phyloP scores from a whole-genome alignment of 768 basidiomycete species.

The Coprinellus micaceus region DNA sequence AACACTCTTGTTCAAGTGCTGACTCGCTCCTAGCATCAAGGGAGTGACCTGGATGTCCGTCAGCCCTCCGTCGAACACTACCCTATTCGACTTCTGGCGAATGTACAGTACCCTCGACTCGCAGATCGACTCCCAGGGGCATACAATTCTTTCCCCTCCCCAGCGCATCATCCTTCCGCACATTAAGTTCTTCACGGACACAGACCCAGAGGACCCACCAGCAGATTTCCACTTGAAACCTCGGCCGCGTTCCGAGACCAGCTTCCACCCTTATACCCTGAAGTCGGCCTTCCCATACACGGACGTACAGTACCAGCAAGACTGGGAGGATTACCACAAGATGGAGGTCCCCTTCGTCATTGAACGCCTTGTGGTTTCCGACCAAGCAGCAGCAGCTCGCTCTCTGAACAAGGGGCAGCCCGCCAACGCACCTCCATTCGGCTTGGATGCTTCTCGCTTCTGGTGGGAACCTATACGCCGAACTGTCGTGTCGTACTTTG shows the following conservation, averaged over 20 bases:
- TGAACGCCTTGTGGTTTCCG: constrained; percentile 74
- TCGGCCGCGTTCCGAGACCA: constrained; percentile 50
- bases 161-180: constrained; percentile 74
- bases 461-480: constrained; percentile 70
- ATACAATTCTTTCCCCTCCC: constrained; percentile 58
- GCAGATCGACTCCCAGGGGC: constrained; percentile 38
- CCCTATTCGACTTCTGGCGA: constrained; percentile 75
- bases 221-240: constrained; percentile 33
- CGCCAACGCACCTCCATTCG: constrained; percentile 40
- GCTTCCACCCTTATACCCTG: constrained; percentile 68
- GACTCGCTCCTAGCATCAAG: constrained; percentile 43
- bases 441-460: constrained; percentile 41
- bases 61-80: constrained; percentile 59
- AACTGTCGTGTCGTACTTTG: constrained; percentile 41
- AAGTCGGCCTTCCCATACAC: constrained; percentile 74
- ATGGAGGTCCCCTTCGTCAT: constrained; percentile 69
- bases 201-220: constrained; percentile 26
- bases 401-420: constrained; percentile 31
- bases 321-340: constrained; percentile 73
- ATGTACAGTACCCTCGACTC: constrained; percentile 64
- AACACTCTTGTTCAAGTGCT: not conserved
- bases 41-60: constrained; percentile 69
- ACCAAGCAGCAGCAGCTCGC: constrained; percentile 60
- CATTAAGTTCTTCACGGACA: constrained; percentile 55
- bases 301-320: constrained; percentile 62